Evolutionary conservation across 1,139 yeast species (phyloP).

Genomic region (Debaryomyces subglobosus): DNA sequence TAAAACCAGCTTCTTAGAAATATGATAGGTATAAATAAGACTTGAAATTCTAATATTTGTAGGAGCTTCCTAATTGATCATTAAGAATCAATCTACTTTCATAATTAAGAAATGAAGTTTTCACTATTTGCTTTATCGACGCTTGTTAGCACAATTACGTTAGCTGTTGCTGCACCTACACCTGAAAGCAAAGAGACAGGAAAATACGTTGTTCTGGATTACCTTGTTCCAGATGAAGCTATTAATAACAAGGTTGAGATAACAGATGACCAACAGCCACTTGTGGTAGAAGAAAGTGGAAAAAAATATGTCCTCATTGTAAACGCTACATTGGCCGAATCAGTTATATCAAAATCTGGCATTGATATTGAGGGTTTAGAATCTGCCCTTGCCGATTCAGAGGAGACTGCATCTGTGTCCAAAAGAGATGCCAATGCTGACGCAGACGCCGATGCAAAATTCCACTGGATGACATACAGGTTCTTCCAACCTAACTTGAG

Average conservation of each 20-base stretch:
- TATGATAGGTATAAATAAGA: constrained; percentile 2
- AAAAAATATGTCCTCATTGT: constrained; percentile 20
- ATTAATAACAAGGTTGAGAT: constrained; percentile 16
- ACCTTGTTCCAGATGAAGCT: constrained; percentile 21
- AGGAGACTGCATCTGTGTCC: constrained; percentile 8
- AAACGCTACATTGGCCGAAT: constrained; percentile 22
- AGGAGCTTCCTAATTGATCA: background rate
- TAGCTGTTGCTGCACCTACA: constrained; percentile 16
- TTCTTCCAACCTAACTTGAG: constrained; percentile 12
- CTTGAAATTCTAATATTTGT: background rate
- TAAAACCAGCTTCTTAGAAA: background rate
- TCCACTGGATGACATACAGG: constrained; percentile 14
- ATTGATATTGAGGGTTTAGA: constrained; percentile 10
- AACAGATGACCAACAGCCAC: constrained; percentile 18
- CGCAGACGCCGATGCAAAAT: constrained; percentile 18
- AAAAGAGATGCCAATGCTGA: constrained; percentile 17
- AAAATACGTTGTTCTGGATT: constrained; percentile 9
- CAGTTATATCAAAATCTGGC: constrained; percentile 11
- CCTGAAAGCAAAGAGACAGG: constrained; percentile 8
- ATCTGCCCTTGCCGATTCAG: constrained; percentile 7
- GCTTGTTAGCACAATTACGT: constrained; percentile 9
- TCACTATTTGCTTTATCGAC: constrained; percentile 13
- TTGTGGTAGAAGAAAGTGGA: constrained; percentile 20
- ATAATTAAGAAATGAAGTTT: constrained; percentile 12
- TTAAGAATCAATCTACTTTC: background rate